Base-by-base conservation (phyloP, 768 basidiomycete genomes). In the Lentinula boryana region DNA sequence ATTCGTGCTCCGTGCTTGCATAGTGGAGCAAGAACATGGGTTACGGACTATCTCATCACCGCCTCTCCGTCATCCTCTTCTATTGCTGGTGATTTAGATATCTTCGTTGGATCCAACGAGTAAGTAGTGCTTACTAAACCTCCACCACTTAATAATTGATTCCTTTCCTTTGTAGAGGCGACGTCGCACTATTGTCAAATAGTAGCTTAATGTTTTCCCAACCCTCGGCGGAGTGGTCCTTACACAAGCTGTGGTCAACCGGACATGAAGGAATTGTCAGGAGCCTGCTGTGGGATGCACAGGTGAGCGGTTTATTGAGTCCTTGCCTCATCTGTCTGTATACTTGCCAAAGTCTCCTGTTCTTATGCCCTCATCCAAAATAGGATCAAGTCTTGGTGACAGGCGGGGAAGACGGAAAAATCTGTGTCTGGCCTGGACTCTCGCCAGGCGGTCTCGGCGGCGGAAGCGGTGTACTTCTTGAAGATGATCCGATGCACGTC, bases 31-130 rank as follows among this genome's bases (percentile, higher is more conserved):
- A 72, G 78, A 46, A 84, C 84, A 57, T 91, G 89, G 89, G 82
- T 87, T n/a, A 89, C 89, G 1, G 88, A 92, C 67, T 91, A 91
- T 72, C 72, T 90, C 40, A 83, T 92, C 56, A 78, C 78, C 10
- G 77, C 81, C 53, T 65, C 61, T 21, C 67, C 65, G 66, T 70
- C 61, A 66, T 67, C 43, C 3, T 63, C 63, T 4, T 63, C 67
- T 35, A 72, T 71, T 36, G 60, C 63, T 9, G 72, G 74, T 44
- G 76, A 74, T 18, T 71, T 88, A 8, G 78, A 77, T 33, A 70
- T 90, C 4, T 88, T 90, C 58, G 80, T 83, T 4, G 90, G 89
- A 0, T 89, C 89, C 1, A 90, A 92, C 57, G 86, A 89, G 90
- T 87, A 67, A 35, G 80, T 75, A 4, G 36, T 56, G 6, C 41